A percentile compares a stretch with the other conserved stretches of the same genome.
Evolutionary conservation across 2,329 filamentous ascomycete genomes (phyloP).

Genomic region (Raffaelea arxii): DNA sequence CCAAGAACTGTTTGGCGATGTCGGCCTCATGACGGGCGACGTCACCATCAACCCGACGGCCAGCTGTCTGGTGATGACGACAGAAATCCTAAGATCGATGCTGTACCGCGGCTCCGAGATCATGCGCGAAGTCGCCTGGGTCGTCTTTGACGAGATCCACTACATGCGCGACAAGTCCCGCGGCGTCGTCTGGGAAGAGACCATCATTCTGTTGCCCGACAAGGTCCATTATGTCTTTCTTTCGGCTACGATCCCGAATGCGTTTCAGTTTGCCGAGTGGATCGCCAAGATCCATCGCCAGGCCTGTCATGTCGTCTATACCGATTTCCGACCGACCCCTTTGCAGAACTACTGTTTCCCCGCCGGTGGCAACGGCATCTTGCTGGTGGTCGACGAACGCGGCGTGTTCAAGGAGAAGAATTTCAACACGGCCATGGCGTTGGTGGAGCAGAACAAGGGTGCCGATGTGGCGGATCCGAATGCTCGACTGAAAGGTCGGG

Average conservation of each 20-base stretch:
- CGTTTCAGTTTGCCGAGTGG: conserved; percentile 99
- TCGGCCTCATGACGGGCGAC: conserved; percentile 97
- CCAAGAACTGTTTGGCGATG: conserved; percentile 88
- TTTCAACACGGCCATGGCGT: conserved; percentile 90
- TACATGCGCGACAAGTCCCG: conserved; percentile 92
- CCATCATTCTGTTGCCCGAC: conserved; percentile 93
- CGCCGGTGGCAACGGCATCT: conserved; percentile 81
- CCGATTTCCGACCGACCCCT: conserved; percentile 93
- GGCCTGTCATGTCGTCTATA: conserved; percentile 97
- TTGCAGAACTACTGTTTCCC: conserved; percentile 98
- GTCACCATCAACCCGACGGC: conserved; percentile 98
- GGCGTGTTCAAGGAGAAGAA: conserved; percentile 94
- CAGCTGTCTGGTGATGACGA: conserved; percentile 97
- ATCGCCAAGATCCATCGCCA: conserved; percentile 97
- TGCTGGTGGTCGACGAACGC: conserved; percentile 93
- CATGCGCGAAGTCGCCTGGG: conserved; percentile 98
- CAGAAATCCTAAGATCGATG: conserved; percentile 98
- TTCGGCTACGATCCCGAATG: conserved; percentile 95
- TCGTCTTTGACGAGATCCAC: conserved; percentile 97
- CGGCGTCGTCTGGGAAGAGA: conserved; percentile 99
- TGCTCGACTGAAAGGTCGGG: conserved; percentile 74
- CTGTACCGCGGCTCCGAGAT: conserved; percentile 96
- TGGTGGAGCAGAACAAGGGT: conserved; percentile 80
- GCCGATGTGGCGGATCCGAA: conserved; percentile 70
- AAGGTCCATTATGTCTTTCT: conserved; percentile 98